Evolutionary conservation across 768 basidiomycete genomes (phyloP).

Genomic region (Mycena indigotica): DNA sequence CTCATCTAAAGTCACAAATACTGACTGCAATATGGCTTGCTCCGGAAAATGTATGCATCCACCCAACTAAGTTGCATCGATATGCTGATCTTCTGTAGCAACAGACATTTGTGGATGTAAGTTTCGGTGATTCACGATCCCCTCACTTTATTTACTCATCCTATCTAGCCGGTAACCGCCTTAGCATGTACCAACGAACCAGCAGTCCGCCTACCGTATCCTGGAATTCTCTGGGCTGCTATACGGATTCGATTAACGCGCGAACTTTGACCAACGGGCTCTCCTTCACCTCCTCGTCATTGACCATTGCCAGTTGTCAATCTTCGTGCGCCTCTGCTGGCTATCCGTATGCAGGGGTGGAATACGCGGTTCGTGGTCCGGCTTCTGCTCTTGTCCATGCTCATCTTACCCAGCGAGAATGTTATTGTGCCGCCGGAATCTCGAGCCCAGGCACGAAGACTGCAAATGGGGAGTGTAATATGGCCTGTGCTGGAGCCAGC

Average conservation of each 20-base stretch:
- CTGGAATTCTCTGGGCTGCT: slow-evolving; percentile 3
- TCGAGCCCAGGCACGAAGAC: background rate
- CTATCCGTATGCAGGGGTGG: slow-evolving; percentile 1
- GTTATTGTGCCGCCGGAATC: background rate
- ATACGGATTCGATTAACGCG: background rate
- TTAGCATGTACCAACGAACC: slow-evolving; percentile 21
- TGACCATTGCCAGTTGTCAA: background rate
- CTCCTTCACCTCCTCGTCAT: background rate
- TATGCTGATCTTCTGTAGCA: too few species aligned
- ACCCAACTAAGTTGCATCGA: too few species aligned
- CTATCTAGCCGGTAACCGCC: slow-evolving; percentile 6
- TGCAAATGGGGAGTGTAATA: background rate
- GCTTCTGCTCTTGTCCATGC: too few species aligned
- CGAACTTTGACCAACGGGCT: background rate
- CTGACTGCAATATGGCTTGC: slow-evolving; percentile 36
- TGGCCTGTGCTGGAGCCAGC: background rate
- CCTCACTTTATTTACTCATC: background rate
- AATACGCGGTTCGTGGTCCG: slow-evolving; percentile 1
- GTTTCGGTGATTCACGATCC: background rate
- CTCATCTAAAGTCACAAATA: slow-evolving; percentile 21
- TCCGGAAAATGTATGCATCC: slow-evolving; percentile 32
- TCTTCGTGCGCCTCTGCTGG: background rate
- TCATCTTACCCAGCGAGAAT: background rate
- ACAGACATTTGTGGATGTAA: slow-evolving; percentile 33
- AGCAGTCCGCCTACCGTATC: background rate